phyloP scores from a whole-genome alignment of 441 rosid species.

The Populus tomentosa region DNA sequence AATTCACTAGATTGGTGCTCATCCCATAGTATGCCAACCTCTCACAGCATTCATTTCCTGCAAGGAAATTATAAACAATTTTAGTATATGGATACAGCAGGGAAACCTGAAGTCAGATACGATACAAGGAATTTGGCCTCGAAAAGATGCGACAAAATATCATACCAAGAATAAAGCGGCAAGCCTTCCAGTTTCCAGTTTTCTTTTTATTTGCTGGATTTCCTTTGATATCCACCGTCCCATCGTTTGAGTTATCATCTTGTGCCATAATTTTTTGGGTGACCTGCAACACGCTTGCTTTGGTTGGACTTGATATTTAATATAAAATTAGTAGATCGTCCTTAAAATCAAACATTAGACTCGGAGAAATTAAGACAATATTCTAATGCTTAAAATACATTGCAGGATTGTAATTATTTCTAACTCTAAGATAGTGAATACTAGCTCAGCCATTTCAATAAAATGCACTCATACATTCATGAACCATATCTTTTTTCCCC shows the following conservation, averaged over 20 bases:
- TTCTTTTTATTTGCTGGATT: conserved; percentile 63
- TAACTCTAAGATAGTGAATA: no score
- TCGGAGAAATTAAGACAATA: not conserved
- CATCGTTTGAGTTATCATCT: conserved; percentile 67
- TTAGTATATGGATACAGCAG: no score
- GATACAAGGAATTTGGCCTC: not conserved
- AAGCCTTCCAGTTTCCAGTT: conserved; percentile 95
- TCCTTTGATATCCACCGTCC: conserved; percentile 57
- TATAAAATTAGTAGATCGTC: not conserved
- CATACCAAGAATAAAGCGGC: conserved; percentile 86
- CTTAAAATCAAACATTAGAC: not conserved
- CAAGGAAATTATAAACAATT: not conserved
- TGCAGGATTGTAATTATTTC: not conserved
- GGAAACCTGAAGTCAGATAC: not conserved
- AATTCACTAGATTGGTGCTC: conserved; percentile 90
- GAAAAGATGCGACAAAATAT: not conserved
- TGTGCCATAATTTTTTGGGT: conserved; percentile 41
- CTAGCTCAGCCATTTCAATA: no score
- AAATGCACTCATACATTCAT: no score
- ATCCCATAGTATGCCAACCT: conserved; percentile 97
- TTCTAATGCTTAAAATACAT: not conserved
- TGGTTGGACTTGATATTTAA: not conserved
- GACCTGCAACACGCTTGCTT: not conserved
- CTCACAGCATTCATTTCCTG: conserved; percentile 92
- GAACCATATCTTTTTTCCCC: no score